Evolutionary conservation across 2,329 filamentous ascomycete genomes (phyloP).

Genomic region (Colletotrichum costaricense): DNA sequence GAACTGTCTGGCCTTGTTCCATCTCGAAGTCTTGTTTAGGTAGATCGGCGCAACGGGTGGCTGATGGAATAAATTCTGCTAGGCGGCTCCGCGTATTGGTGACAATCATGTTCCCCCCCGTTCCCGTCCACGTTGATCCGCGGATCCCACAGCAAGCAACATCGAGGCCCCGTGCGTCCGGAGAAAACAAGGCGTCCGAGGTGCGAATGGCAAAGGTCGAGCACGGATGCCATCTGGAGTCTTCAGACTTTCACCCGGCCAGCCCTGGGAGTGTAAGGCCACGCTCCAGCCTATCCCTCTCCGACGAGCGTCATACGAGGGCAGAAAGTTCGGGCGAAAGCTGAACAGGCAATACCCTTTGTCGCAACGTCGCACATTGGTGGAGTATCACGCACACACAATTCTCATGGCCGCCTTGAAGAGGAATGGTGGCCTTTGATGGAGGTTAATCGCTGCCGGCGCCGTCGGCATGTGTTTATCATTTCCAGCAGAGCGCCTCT

Average conservation of each 20-base stretch:
- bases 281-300: not conserved
- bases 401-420: not conserved
- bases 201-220: not conserved
- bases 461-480: not conserved
- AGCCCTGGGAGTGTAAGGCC: not conserved
- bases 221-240: constrained; percentile 30
- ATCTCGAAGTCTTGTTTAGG: not conserved
- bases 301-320: not conserved
- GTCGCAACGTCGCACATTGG: constrained; percentile 22
- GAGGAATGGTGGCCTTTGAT: not conserved
- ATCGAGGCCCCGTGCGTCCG: not conserved
- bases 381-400: constrained; percentile 3
- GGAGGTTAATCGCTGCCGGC: not conserved
- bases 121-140: not conserved
- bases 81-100: constrained; percentile 1
- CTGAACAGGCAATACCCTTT: constrained; percentile 7
- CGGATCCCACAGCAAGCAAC: not conserved
- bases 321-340: constrained; percentile 7
- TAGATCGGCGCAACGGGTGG: not conserved
- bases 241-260: not conserved
- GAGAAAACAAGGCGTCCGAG: not conserved
- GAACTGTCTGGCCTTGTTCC: not conserved
- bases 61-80: not conserved
- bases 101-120: not conserved
- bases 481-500: not conserved